A percentile compares a stretch with the other conserved stretches of the same genome.
Conservation (phyloP, 768 basidiomycete genomes). For the Russula sp. region DNA sequence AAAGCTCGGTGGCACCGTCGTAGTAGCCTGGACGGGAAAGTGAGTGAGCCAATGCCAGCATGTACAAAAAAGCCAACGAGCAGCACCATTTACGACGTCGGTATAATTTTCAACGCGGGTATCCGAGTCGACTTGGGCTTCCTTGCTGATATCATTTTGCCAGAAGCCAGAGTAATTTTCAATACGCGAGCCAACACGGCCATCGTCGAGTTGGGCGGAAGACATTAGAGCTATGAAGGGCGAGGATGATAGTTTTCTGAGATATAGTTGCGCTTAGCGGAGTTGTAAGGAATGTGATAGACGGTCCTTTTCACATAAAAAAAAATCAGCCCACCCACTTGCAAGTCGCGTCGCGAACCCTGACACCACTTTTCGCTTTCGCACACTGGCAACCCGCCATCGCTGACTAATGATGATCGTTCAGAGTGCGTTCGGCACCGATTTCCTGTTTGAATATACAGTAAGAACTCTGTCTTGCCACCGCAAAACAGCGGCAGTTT, state of each 20-base stretch:
- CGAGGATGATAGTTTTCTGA: too few species aligned
- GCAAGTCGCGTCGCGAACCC: neutral
- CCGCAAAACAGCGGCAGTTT: too few species aligned
- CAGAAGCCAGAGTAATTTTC: constrained; percentile 88
- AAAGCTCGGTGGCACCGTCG: constrained; percentile 91
- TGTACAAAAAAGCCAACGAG: neutral
- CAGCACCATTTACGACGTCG: constrained; percentile 87
- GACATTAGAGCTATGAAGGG: constrained; percentile 9
- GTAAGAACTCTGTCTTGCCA: too few species aligned
- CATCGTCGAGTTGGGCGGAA: constrained; percentile 28
- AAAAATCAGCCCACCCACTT: constrained; percentile 17
- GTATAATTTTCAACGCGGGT: constrained; percentile 78
- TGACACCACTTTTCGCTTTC: neutral
- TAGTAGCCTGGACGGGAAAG: constrained; percentile 68
- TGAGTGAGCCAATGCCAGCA: neutral
- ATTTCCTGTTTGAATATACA: too few species aligned
- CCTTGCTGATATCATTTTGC: constrained; percentile 74
- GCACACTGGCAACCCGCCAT: neutral
- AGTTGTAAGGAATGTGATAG: neutral
- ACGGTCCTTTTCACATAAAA: neutral
- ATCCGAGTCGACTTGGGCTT: constrained; percentile 57
- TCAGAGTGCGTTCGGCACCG: too few species aligned
- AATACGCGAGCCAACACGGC: constrained; percentile 51
- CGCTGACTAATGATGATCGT: too few species aligned
- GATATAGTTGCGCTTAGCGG: too few species aligned